Base-by-base conservation (phyloP, 2,329 filamentous ascomycete genomes). In the Penicillium concentricum region DNA sequence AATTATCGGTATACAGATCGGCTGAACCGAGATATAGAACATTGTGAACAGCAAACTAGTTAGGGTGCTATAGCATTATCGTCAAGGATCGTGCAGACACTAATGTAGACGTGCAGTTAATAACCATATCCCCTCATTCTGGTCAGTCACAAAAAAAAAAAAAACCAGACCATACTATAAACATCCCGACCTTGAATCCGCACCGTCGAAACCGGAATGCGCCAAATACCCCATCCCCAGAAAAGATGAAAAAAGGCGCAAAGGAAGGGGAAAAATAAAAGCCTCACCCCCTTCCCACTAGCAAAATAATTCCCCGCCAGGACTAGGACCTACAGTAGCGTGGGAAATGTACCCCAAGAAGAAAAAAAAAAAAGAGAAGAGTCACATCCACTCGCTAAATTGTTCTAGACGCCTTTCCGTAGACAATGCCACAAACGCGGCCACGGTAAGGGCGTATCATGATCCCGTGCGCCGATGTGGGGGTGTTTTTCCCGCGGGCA, bases 391-490 rank as follows among this genome's bases (percentile, higher is more conserved):
- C 16, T 45, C 41, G 30, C 41, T 32, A 53, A 39, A 39, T 28
- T 7, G 43, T 54, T 54, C 43, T 48, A 41, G 51, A 48, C 26
- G 20, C 43, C 20, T 45, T 42, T n/a, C n/a, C n/a, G n/a, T n/a
- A n/a, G n/a, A n/a, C n/a, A n/a, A n/a, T n/a, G n/a, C n/a, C n/a
- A n/a, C 41, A 35, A 47, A 24, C 34, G 26, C 26, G 28, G 28
- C 30, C 44, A 46, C 30, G 30, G 44, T 24, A 54, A 54, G 51
- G 51, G 43, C 43, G 35, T 20, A 48, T 4, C 18, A 1, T 20
- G 26, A 48, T 48, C 43, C 43, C 51, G 51, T 54, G 51, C 43
- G 35, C 18, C 51, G 51, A 54, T 54, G 51, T 54, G 51, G 51
- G 51, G 50, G 5, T n/a, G 9, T 4, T n/a, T 9, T 39, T 30